phyloP scores from a whole-genome alignment of 1,284 basidiomycete species.

The Tilletia setariae region DNA sequence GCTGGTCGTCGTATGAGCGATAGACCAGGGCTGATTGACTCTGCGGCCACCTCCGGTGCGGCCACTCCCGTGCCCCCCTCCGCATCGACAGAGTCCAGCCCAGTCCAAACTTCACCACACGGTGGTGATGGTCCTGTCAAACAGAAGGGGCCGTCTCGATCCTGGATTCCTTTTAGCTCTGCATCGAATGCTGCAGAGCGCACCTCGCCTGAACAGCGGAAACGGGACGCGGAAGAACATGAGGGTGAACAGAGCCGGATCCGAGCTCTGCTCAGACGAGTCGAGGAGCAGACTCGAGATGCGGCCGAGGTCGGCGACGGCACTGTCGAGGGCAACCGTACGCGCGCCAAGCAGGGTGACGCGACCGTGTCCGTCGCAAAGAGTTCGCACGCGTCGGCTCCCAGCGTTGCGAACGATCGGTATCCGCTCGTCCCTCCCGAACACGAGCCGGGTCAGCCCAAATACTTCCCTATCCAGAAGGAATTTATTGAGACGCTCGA shows the following conservation, averaged over 20 bases:
- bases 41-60: not conserved
- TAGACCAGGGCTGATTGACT: not conserved
- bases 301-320: constrained; percentile 7
- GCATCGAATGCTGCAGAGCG: not conserved
- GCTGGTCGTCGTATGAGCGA: constrained; percentile 1
- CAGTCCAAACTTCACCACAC: not conserved
- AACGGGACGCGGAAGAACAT: not conserved
- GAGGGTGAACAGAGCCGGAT: constrained; percentile 11
- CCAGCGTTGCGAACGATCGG: not conserved
- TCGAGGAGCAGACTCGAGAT: not conserved
- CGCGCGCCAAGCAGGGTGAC: not conserved
- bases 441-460: not conserved
- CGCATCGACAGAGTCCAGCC: not conserved
- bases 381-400: not conserved
- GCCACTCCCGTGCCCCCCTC: not conserved
- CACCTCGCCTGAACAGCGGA: not conserved
- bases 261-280: not conserved
- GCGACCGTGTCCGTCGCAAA: not conserved
- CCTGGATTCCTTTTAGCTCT: not conserved
- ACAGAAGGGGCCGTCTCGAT: not conserved
- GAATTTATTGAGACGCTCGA: not conserved
- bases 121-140: not conserved
- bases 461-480: constrained; percentile 2
- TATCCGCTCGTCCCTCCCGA: not conserved
- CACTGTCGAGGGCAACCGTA: not conserved